These are phyloP conservation scores for Nadsonia commutata DNA, from an alignment of 1,139 yeast species.

Conservation along the genomic window DNA sequence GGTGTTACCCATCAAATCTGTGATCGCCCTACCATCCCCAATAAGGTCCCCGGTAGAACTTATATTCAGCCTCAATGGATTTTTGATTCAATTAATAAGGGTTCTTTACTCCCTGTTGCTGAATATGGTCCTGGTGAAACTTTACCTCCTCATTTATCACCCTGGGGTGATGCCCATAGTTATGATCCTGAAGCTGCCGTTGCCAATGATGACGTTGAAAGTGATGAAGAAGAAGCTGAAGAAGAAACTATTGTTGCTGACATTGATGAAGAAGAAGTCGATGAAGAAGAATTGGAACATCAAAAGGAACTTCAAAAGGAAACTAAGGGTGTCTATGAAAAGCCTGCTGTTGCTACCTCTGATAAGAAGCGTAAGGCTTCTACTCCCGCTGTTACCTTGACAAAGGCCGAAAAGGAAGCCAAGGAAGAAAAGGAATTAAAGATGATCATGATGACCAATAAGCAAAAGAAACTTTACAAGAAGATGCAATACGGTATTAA, in stretches of 20 bases:
- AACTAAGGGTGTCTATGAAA: conserved; percentile 54
- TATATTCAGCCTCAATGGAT: conserved; percentile 98
- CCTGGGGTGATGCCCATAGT: conserved; percentile 95
- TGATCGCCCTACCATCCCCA: conserved; percentile 72
- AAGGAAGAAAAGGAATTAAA: conserved; percentile 78
- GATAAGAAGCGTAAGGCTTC: conserved; percentile 13
- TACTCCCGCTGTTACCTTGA: conserved; percentile 13
- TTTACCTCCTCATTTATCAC: conserved; percentile 91
- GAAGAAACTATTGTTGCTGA: conserved; percentile 38
- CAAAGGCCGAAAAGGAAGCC: conserved; percentile 29
- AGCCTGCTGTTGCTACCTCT: conserved; percentile 42
- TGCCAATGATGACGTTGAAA: conserved; percentile 24
- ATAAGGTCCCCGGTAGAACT: conserved; percentile 80
- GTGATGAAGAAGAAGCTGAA: conserved; percentile 32
- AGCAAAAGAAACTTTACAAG: conserved; percentile 85
- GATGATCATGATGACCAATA: conserved; percentile 95
- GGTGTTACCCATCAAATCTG: conserved; percentile 83
- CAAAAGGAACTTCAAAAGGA: conserved; percentile 85
- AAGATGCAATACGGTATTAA: conserved; percentile 90
- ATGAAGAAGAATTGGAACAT: conserved; percentile 33
- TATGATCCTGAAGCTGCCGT: conserved; percentile 62
- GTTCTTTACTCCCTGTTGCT: conserved; percentile 57
- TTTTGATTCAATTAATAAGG: conserved; percentile 79
- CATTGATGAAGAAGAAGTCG: conserved; percentile 34
- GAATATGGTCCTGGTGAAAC: conserved; percentile 88